Evolutionary conservation across 768 basidiomycete species (phyloP).

Genomic region (Boletus rubescentipes): DNA sequence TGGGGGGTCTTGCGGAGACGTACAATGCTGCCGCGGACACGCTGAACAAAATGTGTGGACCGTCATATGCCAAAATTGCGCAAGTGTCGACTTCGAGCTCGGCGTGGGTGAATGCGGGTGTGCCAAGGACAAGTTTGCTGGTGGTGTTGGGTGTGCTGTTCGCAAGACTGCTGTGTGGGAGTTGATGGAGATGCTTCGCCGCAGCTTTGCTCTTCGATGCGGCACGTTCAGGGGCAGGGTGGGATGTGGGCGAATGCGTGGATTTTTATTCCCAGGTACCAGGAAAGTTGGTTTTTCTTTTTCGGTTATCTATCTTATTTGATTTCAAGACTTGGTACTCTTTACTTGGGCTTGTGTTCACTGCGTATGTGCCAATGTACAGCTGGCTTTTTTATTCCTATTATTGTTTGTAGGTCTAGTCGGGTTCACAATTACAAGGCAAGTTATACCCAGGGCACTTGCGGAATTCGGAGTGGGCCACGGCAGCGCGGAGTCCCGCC

Average conservation of each 20-base stretch:
- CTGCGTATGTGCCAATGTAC: background rate
- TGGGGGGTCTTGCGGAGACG: slow-evolving; percentile 43
- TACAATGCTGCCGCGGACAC: slow-evolving; percentile 49
- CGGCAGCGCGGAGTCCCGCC: background rate
- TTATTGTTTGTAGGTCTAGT: slow-evolving; percentile 1
- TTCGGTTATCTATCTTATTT: background rate
- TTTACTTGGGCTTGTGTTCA: background rate
- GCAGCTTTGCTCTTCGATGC: background rate
- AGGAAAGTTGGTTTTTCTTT: background rate
- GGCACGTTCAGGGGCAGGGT: background rate
- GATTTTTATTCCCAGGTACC: background rate
- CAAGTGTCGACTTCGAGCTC: slow-evolving; percentile 12
- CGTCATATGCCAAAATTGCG: slow-evolving; percentile 38
- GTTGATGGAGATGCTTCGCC: slow-evolving; percentile 6
- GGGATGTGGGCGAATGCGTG: background rate
- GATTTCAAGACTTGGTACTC: background rate
- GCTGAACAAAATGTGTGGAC: slow-evolving; percentile 51
- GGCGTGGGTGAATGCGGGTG: slow-evolving; percentile 6
- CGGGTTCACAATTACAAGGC: background rate
- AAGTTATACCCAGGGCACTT: background rate
- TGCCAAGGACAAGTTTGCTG: slow-evolving; percentile 6
- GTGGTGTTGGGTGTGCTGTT: slow-evolving; percentile 11
- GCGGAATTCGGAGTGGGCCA: too few relatives aligned
- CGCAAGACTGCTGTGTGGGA: slow-evolving; percentile 5
- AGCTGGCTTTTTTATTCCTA: background rate